Evolutionary conservation across 2,329 filamentous ascomycete species (phyloP), one percentile per base, ranked within the genome.

Genomic region (Ophiostoma himal-ulmi): DNA sequence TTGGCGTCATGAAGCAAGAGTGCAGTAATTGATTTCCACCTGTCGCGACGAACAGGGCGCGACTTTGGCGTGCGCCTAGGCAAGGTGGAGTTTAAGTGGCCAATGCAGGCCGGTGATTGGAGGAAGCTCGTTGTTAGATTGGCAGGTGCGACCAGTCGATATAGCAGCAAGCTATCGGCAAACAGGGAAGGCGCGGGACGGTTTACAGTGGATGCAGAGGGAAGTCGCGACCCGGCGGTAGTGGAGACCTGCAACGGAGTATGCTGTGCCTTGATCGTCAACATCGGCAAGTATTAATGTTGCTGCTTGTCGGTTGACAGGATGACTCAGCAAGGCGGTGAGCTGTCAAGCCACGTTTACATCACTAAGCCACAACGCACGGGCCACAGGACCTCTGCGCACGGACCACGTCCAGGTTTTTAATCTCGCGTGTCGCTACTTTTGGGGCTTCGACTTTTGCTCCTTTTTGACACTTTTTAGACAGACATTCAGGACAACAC

Each of bases 1-100:
- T 48, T 20, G 44, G 39, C 54, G 3, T 44, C 14, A 6, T 30
- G 22, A 57, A 54, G 52, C 26, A 11, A 5, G 77, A 8, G 30
- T 65, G 20, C 20, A 36, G 20, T 39, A 65, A 65, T 39, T n/a
- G 60, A 20, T 39, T 64, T 39, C 60, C 60, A 62, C 36, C 34
- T 39, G 62, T 65, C 62, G 62, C 62, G 62, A 65, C 62, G n/a
- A 11, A 22, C 57, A 62, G 57, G 34, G 60, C 60, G 60, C 60
- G 60, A 64, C 60, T 37, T 22, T 57, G 52, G 6, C 13, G 26
- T 64, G 60, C 60, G 34, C 60, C n/a, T 14, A 39, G 36, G 20
- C 34, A 65, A 65, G 62, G 62, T 39, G 62, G 62, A 65, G 34
- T 22, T 39, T 17, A 64, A 34, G 30, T 39, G 62, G 34, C 3